Conservation (phyloP, 2,329 filamentous ascomycete species). For the Myriosclerotinia scirpicola region DNA sequence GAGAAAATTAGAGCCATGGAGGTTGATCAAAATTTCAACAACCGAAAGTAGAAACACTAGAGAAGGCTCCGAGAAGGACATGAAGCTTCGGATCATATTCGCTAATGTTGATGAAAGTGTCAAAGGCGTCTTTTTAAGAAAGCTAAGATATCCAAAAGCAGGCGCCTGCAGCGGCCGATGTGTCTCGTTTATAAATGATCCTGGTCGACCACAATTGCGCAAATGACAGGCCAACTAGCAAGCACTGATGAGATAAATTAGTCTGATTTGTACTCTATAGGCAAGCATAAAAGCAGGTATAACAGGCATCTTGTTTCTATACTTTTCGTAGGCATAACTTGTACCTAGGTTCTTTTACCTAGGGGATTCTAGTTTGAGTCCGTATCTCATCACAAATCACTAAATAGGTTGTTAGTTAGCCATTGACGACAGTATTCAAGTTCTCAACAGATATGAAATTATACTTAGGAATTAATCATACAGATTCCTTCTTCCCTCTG, state of each 20-base stretch:
- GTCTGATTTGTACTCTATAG: constrained; percentile 7
- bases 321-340: constrained; percentile 5
- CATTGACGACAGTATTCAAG: background rate
- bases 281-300: constrained; percentile 15
- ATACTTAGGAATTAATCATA: background rate
- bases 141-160: constrained; percentile 20
- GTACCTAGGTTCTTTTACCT: constrained; percentile 6
- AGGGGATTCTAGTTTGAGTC: constrained; percentile 4
- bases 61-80: constrained; percentile 4
- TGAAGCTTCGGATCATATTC: constrained; percentile 19
- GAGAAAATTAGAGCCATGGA: constrained; percentile 11
- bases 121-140: constrained; percentile 8
- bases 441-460: background rate
- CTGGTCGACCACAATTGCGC: constrained; percentile 21
- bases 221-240: constrained; percentile 20
- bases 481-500: background rate
- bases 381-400: background rate
- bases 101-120: constrained; percentile 21
- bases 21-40: constrained; percentile 10
- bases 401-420: background rate
- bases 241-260: constrained; percentile 9
- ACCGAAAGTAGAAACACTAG: constrained; percentile 20
- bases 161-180: constrained; percentile 24
- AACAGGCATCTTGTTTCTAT: constrained; percentile 18
- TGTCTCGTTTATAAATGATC: constrained; percentile 17